Conservation (phyloP, 176 grass and related monocot genomes). For the Chloris gayana region DNA sequence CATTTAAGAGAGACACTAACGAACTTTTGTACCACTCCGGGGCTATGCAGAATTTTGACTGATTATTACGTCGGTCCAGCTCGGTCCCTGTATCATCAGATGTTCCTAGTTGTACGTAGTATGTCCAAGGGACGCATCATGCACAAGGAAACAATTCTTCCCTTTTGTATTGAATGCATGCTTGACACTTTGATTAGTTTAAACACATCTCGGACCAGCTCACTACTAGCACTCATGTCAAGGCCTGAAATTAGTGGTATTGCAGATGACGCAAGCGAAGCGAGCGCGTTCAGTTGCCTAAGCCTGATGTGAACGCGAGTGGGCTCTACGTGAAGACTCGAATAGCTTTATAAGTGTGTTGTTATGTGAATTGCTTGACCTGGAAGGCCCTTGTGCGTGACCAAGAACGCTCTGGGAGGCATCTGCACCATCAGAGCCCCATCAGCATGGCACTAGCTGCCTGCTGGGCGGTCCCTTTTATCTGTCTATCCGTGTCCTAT, state of each 20-base stretch:
- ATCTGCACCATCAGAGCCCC: slow-evolving; percentile 46
- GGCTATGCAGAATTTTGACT: not conserved
- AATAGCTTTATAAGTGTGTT: slow-evolving; percentile 19
- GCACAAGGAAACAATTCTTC: slow-evolving; percentile 29
- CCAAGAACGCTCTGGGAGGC: slow-evolving; percentile 12
- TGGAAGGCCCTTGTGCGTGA: slow-evolving; percentile 4
- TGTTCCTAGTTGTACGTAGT: not conserved
- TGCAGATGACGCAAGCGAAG: slow-evolving; percentile 30
- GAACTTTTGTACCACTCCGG: not conserved
- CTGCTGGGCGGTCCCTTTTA: slow-evolving; percentile 25
- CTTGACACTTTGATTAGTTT: slow-evolving; percentile 3
- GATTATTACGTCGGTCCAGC: not conserved
- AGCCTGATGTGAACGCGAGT: slow-evolving; percentile 2
- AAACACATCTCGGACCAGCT: not conserved
- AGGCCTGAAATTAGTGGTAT: not conserved
- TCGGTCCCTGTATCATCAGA: not conserved
- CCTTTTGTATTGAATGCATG: slow-evolving; percentile 13
- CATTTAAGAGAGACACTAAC: not conserved
- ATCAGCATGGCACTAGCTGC: slow-evolving; percentile 52
- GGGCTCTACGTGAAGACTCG: slow-evolving; percentile 10
- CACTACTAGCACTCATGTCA: slow-evolving; percentile 17
- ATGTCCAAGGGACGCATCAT: slow-evolving; percentile 6
- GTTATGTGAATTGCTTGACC: slow-evolving; percentile 45
- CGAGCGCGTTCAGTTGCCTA: slow-evolving; percentile 4
- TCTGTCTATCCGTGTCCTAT: not conserved